Base-by-base conservation (phyloP, 225 moss, liverwort and hornwort species). In the Lunularia cruciata region DNA sequence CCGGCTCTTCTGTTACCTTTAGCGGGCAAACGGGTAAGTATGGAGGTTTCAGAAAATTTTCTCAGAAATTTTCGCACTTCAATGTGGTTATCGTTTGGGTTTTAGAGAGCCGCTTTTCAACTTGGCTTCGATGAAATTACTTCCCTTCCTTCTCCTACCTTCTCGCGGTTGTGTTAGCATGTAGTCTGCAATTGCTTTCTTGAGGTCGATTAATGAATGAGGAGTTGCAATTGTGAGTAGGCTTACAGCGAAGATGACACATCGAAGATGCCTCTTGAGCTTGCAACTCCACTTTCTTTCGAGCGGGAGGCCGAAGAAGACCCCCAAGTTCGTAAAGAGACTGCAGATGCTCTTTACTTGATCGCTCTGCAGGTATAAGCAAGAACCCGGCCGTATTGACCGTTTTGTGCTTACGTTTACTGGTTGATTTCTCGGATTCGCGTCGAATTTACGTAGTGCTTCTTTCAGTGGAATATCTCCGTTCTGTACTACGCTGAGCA, bases 281-380 rank as follows among this genome's bases (percentile, higher is more conserved):
- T 96, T 20, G 92, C 90, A 31, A 90, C 88, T 37, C 95, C 95
- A 1, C 54, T 96, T 53, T 96, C 95, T 19, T 88, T 88, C 34
- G 85, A 86, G 72, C 78, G 95, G 47, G 95, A 92, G 22, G 73
- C 82, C 11, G 95, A 96, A 66, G 63, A 78, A 49, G 92, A 92
- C 70, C 78, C 90, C 0, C 85, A 92, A 81, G 92, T 96, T 69
- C 88, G 95, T 28, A 76, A 90, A 51, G 95, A 92, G 68, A 89
- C 95, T 69, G 92, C 90, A 31, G 95, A 96, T 42, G 92, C 95
- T 33, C 86, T 96, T 35, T 92, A 96, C 77, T 77, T 96, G 84
- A 84, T 96, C 57, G 78, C 86, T 39, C 60, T 92, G 32, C 77
- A 84, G 83, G 83, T 83, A 49, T 66, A 48, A n/a, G n/a, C n/a